Conservation (phyloP, 2,329 filamentous ascomycete species). For the Pyricularia pennisetigena region DNA sequence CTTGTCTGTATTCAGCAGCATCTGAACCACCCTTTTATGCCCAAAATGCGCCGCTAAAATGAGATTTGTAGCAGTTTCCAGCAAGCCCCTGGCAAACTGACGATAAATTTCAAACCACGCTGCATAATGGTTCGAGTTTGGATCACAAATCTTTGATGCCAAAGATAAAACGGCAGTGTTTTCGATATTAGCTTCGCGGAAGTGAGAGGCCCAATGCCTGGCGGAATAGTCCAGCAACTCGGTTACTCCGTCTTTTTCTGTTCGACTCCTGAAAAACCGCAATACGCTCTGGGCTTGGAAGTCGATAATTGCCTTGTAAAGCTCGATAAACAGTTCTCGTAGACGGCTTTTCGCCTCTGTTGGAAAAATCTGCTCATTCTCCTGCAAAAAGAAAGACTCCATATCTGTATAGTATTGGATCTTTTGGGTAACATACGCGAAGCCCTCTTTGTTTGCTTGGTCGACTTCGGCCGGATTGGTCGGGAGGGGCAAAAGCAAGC, state of each 20-base stretch:
- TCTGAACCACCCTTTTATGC: constrained; percentile 6
- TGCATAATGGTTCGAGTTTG: constrained; percentile 6
- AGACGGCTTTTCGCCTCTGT: neutral
- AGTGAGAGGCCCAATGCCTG: constrained; percentile 12
- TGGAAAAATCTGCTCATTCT: neutral
- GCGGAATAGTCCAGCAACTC: constrained; percentile 14
- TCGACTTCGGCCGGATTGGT: constrained; percentile 3
- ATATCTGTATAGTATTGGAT: constrained; percentile 7
- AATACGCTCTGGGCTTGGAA: constrained; percentile 6
- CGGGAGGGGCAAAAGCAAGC: constrained; percentile 5
- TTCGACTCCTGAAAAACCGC: constrained; percentile 6
- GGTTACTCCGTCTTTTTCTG: neutral
- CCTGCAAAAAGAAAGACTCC: constrained; percentile 2
- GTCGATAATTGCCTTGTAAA: constrained; percentile 7
- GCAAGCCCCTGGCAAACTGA: neutral
- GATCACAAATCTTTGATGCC: constrained; percentile 10
- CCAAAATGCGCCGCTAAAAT: constrained; percentile 10
- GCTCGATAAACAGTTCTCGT: neutral
- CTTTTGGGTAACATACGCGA: constrained; percentile 5
- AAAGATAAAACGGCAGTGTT: constrained; percentile 6
- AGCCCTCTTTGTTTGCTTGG: constrained; percentile 4
- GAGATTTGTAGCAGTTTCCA: constrained; percentile 4
- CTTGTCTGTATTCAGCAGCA: constrained; percentile 2
- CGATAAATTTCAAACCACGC: too few species aligned
- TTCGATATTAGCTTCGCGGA: constrained; percentile 9